Evolutionary conservation across 1,284 basidiomycete genomes (phyloP), one percentile per base, ranked within the genome.

Genomic region (Heterobasidion annosum): DNA sequence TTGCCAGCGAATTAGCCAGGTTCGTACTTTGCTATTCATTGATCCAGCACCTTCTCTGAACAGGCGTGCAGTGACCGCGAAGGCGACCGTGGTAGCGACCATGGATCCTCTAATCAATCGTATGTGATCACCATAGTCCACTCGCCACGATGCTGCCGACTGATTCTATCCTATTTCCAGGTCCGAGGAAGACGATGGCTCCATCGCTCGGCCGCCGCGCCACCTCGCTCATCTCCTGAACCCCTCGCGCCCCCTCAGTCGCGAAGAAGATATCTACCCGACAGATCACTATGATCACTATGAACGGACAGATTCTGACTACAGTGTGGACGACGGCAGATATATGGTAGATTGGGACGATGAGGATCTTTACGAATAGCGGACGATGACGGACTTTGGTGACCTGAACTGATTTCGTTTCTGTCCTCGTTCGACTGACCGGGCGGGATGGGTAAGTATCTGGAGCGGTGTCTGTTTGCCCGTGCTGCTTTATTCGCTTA

Each of bases 171-270:
- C 10, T 2, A 5, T n/a, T 12, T 40, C 3, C n/a, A 40, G 37
- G n/a, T 40, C 37, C 8, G 58, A 56, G 18, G 56, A 57, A 5
- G 58, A 57, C 18, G 56, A 58, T 19, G 55, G 43, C 15, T 54
- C 53, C 15, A 54, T 56, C 32, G 48, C 53, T 25, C 57, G 53
- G 16, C 58, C 52, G 34, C 55, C 58, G n/a, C 54, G 51, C 33
- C 54, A 35, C 43, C 56, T 57, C 34, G 53, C 53, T 8, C 53
- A 54, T 32, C 48, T 54, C n/a, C 18, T 53, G 10, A 19, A 10
- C n/a, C 45, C 18, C 45, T 16, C 8, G 12, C 45, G 18, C 18
- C 5, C 45, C 45, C 15, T 3, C 12, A 40, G 37, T 40, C 12
- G n/a, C 37, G 37, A n/a, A 40, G 37, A n/a, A 40, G n/a, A 40